Base-by-base conservation (phyloP, 73 alveolate genomes). In the Uronychia setigera region DNA sequence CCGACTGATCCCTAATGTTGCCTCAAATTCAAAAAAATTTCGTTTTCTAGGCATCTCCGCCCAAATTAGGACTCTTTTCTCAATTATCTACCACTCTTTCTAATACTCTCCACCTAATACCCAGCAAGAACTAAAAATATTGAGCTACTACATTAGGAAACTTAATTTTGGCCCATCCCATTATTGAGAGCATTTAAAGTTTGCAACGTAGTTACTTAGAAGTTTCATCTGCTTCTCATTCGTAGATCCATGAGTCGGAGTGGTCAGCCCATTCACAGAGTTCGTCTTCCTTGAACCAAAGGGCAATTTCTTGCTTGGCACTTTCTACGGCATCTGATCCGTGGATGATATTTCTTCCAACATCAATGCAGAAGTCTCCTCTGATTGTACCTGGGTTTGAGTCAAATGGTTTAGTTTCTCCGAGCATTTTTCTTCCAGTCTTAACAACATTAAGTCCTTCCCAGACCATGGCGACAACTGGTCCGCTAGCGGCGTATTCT, bases 381-480 rank as follows among this genome's bases (percentile, higher is more conserved):
- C 99, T 92, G 94, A 98, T 97, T 83, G 99, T 94, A 80, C 99
- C 99, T 75, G 99, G 99, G 90, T 90, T 93, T 67, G 98, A 86
- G 83, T 97, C 97, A 60, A 94, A 83, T 80, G 99, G 99, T 79
- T 93, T 95, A 86, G 99, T 97, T 80, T 97, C 99, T 78, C 99
- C 99, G 76, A 98, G 91, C 96, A 97, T 91, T 89, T 91, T 96
- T 92, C 99, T 94, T 79, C 97, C 98, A 85, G 96, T 91, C 92
- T 88, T 91, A 85, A 98, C 99, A 82, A 92, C 94, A 86, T 98
- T 95, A 83, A 86, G 83, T 35, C 99, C 99, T 97, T 98, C 98
- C 99, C 99, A 98, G 80, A 96, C 99, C 99, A 98, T 98, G 78
- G 99, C 97, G 79, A 95, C 99, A 80, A 98, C 99, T 58, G 99